Evolutionary conservation across 306 rosid species (phyloP), one percentile per base, ranked within the genome.

Genomic region (Hylodesmum podocarpum): DNA sequence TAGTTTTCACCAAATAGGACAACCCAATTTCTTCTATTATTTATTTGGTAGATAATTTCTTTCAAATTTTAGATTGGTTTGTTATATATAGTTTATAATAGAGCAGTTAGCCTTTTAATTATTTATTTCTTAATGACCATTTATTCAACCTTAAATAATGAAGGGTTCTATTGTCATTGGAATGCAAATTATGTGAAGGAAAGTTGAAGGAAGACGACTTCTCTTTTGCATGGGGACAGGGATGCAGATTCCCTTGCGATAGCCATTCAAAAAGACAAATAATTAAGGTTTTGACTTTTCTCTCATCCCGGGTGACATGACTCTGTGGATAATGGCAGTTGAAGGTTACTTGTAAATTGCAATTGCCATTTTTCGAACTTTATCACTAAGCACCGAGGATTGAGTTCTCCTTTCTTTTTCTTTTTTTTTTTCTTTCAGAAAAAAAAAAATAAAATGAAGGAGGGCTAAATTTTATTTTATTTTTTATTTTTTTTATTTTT

Each of bases 171-270:
- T 39, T 59, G 33, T 6, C 33, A 31, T 25, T 70, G 36, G 19
- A 34, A 12, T 4, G 24, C 5, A 68, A 15, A 57, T n/a, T 19
- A 34, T 70, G 65, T 27, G 40, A 25, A 68, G 72, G 84, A 76
- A 81, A 50, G 62, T 5, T 1, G 44, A 29, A 59, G 78, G 82
- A 82, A 72, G 72, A 55, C 49, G 57, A 47, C 43, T 67, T 67
- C 40, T 25, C 40, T 67, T 78, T 41, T 77, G 83, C 80, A 72
- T 18, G 79, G 83, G 66, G 77, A 82, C 86, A 78, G 39, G 86
- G 82, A 70, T 78, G 83, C 76, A 66, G 54, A 70, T 37, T 77
- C 81, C 76, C 41, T 34, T 34, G 29, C 0, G 8, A 66, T 5
- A 18, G 66, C 44, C 70, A 76, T 44, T 70, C 70, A 49, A 51